These are phyloP conservation scores for Rossbeevera mucosa DNA, from an alignment of 768 basidiomycete species.

Conservation along the genomic window DNA sequence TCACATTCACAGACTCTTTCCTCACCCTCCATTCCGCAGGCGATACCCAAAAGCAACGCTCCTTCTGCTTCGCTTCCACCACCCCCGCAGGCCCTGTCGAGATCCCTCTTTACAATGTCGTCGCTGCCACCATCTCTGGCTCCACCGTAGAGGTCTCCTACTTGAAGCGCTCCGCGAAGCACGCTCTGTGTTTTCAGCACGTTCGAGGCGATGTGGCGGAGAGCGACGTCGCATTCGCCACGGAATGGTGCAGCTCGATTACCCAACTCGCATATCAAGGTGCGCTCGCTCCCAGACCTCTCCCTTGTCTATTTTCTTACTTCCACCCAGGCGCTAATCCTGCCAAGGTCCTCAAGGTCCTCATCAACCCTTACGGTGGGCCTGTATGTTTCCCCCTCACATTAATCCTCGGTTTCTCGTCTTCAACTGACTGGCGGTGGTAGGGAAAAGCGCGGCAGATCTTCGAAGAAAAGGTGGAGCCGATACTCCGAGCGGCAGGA, in stretches of 20 bases:
- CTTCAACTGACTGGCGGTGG: conserved; percentile 2
- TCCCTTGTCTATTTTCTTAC: conserved; percentile 3
- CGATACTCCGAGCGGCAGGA: conserved; percentile 63
- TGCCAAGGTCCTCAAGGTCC: conserved; percentile 53
- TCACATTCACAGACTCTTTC: conserved; percentile 26
- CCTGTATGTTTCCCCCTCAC: conserved; percentile 41
- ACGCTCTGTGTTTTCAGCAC: conserved; percentile 33
- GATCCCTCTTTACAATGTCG: conserved; percentile 47
- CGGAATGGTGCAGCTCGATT: conserved; percentile 52
- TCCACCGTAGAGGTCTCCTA: conserved; percentile 46
- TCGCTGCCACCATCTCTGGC: conserved; percentile 44
- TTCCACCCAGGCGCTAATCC: conserved; percentile 44
- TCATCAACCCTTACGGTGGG: conserved; percentile 83
- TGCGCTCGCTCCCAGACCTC: conserved; percentile 3
- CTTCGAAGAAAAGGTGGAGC: conserved; percentile 59
- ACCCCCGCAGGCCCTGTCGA: conserved; percentile 13
- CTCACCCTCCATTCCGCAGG: conserved; percentile 22
- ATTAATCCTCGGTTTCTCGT: background rate
- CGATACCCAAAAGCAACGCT: conserved; percentile 1
- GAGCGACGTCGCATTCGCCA: conserved; percentile 31
- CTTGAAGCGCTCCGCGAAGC: conserved; percentile 42
- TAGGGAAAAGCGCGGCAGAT: conserved; percentile 59
- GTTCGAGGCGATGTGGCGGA: conserved; percentile 41
- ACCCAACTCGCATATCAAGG: conserved; percentile 63
- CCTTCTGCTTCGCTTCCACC: conserved; percentile 10